phyloP scores from a whole-genome alignment of 441 rosid species.

The Syzygium malaccense region DNA sequence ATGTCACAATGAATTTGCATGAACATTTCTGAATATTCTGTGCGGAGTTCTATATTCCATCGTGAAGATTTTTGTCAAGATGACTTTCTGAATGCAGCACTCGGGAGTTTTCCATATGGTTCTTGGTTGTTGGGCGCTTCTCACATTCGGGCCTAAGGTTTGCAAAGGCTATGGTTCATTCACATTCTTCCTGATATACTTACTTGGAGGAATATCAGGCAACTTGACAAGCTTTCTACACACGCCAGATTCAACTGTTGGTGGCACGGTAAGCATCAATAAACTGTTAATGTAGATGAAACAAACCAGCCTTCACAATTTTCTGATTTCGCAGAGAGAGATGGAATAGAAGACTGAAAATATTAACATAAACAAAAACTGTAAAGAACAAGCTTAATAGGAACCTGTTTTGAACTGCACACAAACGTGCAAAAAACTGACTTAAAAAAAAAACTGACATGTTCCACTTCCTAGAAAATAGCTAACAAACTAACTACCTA shows the following conservation, averaged over 20 bases:
- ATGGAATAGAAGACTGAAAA: too few species aligned
- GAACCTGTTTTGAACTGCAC: too few species aligned
- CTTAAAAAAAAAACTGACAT: too few species aligned
- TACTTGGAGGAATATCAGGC: slow-evolving; percentile 83
- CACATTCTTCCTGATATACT: slow-evolving; percentile 63
- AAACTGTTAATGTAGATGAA: too few species aligned
- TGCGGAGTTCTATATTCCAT: background rate
- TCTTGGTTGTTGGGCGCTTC: slow-evolving; percentile 75
- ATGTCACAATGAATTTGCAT: background rate
- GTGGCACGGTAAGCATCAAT: slow-evolving; percentile 65
- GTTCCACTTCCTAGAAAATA: too few species aligned
- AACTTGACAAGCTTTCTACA: slow-evolving; percentile 84
- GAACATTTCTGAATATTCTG: background rate
- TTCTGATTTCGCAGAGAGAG: too few species aligned
- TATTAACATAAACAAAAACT: too few species aligned
- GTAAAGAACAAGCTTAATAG: too few species aligned
- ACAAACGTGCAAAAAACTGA: too few species aligned
- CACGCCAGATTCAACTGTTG: slow-evolving; percentile 72
- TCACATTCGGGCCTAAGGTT: slow-evolving; percentile 70
- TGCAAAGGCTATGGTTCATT: slow-evolving; percentile 67
- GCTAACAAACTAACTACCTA: too few species aligned
- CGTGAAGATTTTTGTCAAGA: background rate
- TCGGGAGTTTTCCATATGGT: slow-evolving; percentile 68
- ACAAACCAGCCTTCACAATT: too few species aligned
- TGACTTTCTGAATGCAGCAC: slow-evolving; percentile 45